Evolutionary conservation across 2,329 filamentous ascomycete genomes (phyloP), one percentile per base, ranked within the genome.

Genomic region (Fusarium equiseti): DNA sequence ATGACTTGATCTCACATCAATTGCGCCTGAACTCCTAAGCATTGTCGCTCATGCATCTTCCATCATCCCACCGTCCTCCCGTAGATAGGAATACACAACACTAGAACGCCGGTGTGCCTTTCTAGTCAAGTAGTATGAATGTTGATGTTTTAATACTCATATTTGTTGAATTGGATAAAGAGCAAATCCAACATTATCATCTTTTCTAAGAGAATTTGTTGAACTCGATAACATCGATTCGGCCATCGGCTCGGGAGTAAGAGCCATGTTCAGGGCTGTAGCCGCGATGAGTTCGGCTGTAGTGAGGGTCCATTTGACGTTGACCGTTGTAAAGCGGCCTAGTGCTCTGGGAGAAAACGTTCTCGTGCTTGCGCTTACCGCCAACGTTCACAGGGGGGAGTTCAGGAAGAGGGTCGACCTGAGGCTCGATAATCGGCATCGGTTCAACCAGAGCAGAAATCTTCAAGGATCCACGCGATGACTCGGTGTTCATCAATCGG

Each of bases 311-410:
- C 20, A 75, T 63, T 53, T 80, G 81, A 29, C 81, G 76, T 65
- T 80, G 77, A 5, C 81, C 78, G 42, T 83, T 81, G 72, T 78
- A 77, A 8, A 82, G 74, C 3, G 79, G 75, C 22, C 75, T 71
- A 6, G 65, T 66, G 58, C 68, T 78, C 48, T 80, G 77, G 10
- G 71, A 55, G 51, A 82, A 82, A 58, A 80, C 78, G 13, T 63
- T 64, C 46, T 81, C 79, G 49, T 79, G 80, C 63, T 82, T 82
- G 32, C 80, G 78, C 75, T 82, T 82, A 43, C 76, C 78, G 3
- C 80, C 80, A 1, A 75, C 75, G 8, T 66, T 67, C 26, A 78
- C 44, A 12, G 71, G 35, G 1, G 78, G 77, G 5, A 71, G 68
- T 22, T 76, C 68, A 9, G 73, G 76, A 9, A 67, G 51, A 13